Conservation (phyloP, 2,329 filamentous ascomycete genomes). For the Colletotrichum echinochloae region DNA sequence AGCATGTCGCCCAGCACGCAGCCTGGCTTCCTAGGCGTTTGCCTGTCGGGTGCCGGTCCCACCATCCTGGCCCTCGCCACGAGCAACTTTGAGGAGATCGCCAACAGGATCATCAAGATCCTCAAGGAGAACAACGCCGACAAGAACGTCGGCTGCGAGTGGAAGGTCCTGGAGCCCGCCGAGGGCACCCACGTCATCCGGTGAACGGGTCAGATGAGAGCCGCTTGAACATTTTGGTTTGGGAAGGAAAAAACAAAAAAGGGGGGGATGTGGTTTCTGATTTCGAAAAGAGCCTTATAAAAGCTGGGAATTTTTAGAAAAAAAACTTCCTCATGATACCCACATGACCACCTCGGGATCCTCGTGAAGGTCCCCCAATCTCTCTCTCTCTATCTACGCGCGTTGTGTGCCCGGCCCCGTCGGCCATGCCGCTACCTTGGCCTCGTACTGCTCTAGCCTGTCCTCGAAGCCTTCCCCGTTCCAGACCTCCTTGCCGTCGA, state of each 20-base stretch:
- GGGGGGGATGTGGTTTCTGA: not conserved
- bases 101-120: slow-evolving; percentile 78
- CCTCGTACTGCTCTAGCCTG: slow-evolving; percentile 12
- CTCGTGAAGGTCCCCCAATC: not conserved
- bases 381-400: no score
- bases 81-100: slow-evolving; percentile 88
- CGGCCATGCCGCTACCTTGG: not conserved
- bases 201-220: not conserved
- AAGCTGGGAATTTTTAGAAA: slow-evolving; percentile 6
- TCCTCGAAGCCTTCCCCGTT: slow-evolving; percentile 28
- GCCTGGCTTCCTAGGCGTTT: slow-evolving; percentile 91
- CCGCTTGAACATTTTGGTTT: not conserved
- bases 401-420: not conserved
- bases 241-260: not conserved
- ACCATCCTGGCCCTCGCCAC: slow-evolving; percentile 95
- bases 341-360: not conserved
- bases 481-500: slow-evolving; percentile 16
- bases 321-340: slow-evolving; percentile 14
- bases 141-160: slow-evolving; percentile 81
- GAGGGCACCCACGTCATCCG: slow-evolving; percentile 70
- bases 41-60: slow-evolving; percentile 92
- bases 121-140: slow-evolving; percentile 71
- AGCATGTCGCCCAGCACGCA: slow-evolving; percentile 91
- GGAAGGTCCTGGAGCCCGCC: slow-evolving; percentile 90
- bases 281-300: not conserved